phyloP scores from a whole-genome alignment of 2,329 filamentous ascomycete genomes.

The Zymoseptoria pseudotritici region DNA sequence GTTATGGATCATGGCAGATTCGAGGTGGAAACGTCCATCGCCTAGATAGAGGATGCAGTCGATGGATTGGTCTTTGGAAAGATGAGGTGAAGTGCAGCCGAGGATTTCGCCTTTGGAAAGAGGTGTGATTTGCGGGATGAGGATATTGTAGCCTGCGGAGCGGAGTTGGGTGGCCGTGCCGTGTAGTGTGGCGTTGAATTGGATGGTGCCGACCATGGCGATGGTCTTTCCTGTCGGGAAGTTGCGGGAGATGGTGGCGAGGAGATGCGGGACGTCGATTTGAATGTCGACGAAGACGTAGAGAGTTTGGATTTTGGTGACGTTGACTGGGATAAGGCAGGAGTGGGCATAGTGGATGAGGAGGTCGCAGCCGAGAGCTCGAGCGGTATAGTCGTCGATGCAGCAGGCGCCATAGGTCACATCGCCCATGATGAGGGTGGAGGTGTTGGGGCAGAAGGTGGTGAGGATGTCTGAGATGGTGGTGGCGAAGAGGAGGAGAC shows the following conservation, averaged over 20 bases:
- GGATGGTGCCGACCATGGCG: slow-evolving; percentile 91
- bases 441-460: slow-evolving; percentile 83
- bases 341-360: slow-evolving; percentile 96
- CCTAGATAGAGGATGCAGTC: slow-evolving; percentile 83
- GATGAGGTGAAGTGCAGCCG: slow-evolving; percentile 84
- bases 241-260: slow-evolving; percentile 81
- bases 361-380: slow-evolving; percentile 87
- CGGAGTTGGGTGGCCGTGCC: slow-evolving; percentile 71
- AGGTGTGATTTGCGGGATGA: slow-evolving; percentile 88
- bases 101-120: slow-evolving; percentile 92
- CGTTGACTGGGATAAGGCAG: slow-evolving; percentile 90
- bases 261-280: slow-evolving; percentile 82
- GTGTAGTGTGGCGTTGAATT: slow-evolving; percentile 97
- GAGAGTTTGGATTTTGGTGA: slow-evolving; percentile 92
- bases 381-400: slow-evolving; percentile 95
- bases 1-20: slow-evolving; percentile 99
- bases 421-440: slow-evolving; percentile 97
- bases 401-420: slow-evolving; percentile 98
- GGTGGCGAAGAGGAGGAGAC: slow-evolving; percentile 87
- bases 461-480: slow-evolving; percentile 95
- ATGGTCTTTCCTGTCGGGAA: slow-evolving; percentile 79
- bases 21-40: slow-evolving; percentile 89
- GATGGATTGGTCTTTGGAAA: slow-evolving; percentile 50
- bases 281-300: slow-evolving; percentile 98
- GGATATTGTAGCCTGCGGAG: slow-evolving; percentile 71